These are phyloP conservation scores for Ambrosiella cleistominuta DNA, from an alignment of 2,329 filamentous ascomycete genomes.

Conservation along the genomic window DNA sequence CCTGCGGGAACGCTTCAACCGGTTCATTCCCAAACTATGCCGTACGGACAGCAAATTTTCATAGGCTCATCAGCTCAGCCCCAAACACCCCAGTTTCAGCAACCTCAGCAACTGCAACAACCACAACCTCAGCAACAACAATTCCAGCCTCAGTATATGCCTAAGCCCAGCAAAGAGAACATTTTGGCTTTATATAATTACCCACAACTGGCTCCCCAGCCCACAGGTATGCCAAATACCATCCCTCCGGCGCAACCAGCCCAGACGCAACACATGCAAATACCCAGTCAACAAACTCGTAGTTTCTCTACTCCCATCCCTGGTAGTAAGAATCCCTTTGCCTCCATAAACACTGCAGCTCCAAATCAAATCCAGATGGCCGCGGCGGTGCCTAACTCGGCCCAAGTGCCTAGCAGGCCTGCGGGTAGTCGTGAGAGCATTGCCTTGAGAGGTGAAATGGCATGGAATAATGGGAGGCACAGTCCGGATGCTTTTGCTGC, in stretches of 20 bases:
- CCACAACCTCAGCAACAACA: slow-evolving; percentile 18
- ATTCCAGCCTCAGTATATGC: slow-evolving; percentile 18
- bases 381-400: slow-evolving; percentile 20
- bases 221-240: slow-evolving; percentile 4
- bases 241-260: not conserved
- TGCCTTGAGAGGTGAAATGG: slow-evolving; percentile 44
- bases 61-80: not conserved
- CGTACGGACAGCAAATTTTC: slow-evolving; percentile 14
- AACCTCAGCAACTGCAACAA: slow-evolving; percentile 15
- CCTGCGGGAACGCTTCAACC: slow-evolving; percentile 13
- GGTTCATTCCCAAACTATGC: slow-evolving; percentile 3
- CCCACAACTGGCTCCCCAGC: slow-evolving; percentile 19
- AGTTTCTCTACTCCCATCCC: slow-evolving; percentile 21
- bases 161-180: slow-evolving; percentile 48
- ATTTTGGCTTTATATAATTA: slow-evolving; percentile 62
- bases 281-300: slow-evolving; percentile 15
- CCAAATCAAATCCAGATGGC: slow-evolving; percentile 13
- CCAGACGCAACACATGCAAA: slow-evolving; percentile 13
- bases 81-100: slow-evolving; percentile 15
- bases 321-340: slow-evolving; percentile 41
- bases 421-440: slow-evolving; percentile 52
- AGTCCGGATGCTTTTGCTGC: slow-evolving; percentile 68
- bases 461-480: slow-evolving; percentile 52
- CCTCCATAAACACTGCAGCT: slow-evolving; percentile 19
- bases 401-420: slow-evolving; percentile 18